Evolutionary conservation across 345 rosid genomes (phyloP).

Genomic region (Corchorus capsularis): DNA sequence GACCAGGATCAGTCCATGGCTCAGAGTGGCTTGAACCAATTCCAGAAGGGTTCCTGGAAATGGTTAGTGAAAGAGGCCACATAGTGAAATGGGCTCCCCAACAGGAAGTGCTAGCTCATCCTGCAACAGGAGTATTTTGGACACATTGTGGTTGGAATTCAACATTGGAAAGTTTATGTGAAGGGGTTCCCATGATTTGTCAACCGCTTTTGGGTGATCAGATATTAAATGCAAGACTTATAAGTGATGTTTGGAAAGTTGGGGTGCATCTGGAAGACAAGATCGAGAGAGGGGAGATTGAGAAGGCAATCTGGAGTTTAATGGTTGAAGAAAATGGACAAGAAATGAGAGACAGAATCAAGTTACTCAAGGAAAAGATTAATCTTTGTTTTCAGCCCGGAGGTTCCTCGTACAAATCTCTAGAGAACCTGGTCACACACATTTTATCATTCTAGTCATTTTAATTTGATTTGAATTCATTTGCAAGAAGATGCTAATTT

Average conservation of each 20-base stretch:
- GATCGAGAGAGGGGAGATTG: constrained; percentile 43
- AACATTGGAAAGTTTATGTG: constrained; percentile 53
- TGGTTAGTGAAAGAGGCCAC: constrained; percentile 39
- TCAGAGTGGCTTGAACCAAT: constrained; percentile 39
- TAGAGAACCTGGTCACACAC: constrained; percentile 39
- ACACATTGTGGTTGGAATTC: constrained; percentile 83
- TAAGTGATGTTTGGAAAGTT: constrained; percentile 57
- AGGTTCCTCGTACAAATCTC: constrained; percentile 42
- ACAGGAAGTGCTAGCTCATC: constrained; percentile 56
- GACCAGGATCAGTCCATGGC: constrained; percentile 41
- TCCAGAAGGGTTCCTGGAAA: constrained; percentile 47
- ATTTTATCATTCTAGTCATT: constrained; percentile 43
- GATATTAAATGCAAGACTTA: constrained; percentile 39
- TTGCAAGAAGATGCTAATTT: no score
- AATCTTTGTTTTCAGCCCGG: constrained; percentile 33
- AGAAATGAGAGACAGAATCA: constrained; percentile 33
- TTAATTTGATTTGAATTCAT: no score
- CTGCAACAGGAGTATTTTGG: constrained; percentile 58
- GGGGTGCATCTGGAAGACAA: constrained; percentile 48
- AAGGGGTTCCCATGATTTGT: constrained; percentile 80
- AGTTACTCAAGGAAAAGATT: constrained; percentile 38
- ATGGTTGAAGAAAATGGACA: constrained; percentile 41
- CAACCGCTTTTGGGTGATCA: constrained; percentile 69
- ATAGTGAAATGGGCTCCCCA: constrained; percentile 79
- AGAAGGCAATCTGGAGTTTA: constrained; percentile 34